These are phyloP conservation scores for Backusella westeae DNA, from an alignment of 192 early-diverging fungal genomes.

Conservation along the genomic window DNA sequence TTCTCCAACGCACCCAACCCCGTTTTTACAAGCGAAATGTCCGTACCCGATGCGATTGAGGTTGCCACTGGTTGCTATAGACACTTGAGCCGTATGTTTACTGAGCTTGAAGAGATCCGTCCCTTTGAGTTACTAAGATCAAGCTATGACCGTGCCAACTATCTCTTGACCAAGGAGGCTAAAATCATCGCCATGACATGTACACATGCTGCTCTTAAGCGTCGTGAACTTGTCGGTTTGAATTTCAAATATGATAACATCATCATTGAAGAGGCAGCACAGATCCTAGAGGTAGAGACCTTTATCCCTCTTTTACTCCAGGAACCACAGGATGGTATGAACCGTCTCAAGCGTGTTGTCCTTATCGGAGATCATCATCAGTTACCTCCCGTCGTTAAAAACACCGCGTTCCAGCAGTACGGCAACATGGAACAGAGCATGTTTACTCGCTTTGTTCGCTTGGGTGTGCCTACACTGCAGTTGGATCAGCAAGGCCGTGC, in stretches of 20 bases:
- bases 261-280: conserved; percentile 97
- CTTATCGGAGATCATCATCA: conserved; percentile 99
- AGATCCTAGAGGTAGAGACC: conserved; percentile 93
- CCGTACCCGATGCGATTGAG: conserved; percentile 53
- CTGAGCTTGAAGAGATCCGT: conserved; percentile 85
- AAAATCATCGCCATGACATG: conserved; percentile 97
- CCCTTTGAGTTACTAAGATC: conserved; percentile 91
- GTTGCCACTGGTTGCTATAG: conserved; percentile 78
- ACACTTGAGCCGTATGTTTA: conserved; percentile 79
- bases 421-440: conserved; percentile 95
- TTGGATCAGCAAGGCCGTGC: conserved; percentile 89
- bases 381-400: conserved; percentile 94
- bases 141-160: conserved; percentile 79
- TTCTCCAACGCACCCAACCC: conserved; percentile 73
- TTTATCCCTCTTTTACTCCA: conserved; percentile 92
- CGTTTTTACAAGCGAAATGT: conserved; percentile 54
- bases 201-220: conserved; percentile 90
- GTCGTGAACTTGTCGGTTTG: conserved; percentile 78
- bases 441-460: conserved; percentile 86
- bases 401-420: conserved; percentile 77
- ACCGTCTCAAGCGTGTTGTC: conserved; percentile 82
- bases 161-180: conserved; percentile 93
- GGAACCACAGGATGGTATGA: conserved; percentile 59
- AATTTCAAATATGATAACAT: conserved; percentile 96
- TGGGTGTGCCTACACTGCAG: conserved; percentile 91